Evolutionary conservation across 805 yeast genomes (phyloP), one percentile per base, ranked within the genome.

Genomic region (Lachancea waltii): DNA sequence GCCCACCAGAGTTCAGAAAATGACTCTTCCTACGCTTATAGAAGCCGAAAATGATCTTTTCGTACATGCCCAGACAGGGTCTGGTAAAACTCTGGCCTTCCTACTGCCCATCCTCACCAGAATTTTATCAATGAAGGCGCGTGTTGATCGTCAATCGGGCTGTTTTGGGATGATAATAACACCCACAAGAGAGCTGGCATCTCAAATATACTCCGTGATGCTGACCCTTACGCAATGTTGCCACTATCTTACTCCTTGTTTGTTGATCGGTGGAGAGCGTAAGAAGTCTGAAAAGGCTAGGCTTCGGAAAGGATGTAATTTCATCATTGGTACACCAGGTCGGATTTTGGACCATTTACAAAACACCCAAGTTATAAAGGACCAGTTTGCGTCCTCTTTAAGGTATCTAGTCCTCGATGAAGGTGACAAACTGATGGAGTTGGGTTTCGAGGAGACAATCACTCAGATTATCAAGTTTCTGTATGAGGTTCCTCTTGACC

Each of bases 311-410:
- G 99, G 99, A 47, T 95, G 89, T 23, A 92, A 92, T 60, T 79
- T 92, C 23, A 70, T 92, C n/a, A 94, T 92, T 29, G 97, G 95
- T 9, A 92, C 99, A 0, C 99, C 99, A 2, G 99, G 99, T 44
- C 75, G 99, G 51, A 67, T 92, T 30, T 83, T 85, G 7, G 99
- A 92, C 58, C 99, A 92, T 67, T 77, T 92, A 45, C 95, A 85
- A 46, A 85, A 89, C 60, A 92, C 99, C 0, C 70, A 73, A 35
- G 76, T 81, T 4, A 70, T 94, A 43, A 82, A 82, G 44, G 65
- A 60, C 38, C 64, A 63, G 41, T 38, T 59, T 19, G 62, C 85
- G 22, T 69, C 83, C 3, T 75, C 85, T 37, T 70, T 92, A 25
- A 69, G 96, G 51, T 92, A 87, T 73, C 72, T 90, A n/a, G 80